Evolutionary conservation across 257 asterid genomes (phyloP).

Genomic region (Solanum sejunctum): DNA sequence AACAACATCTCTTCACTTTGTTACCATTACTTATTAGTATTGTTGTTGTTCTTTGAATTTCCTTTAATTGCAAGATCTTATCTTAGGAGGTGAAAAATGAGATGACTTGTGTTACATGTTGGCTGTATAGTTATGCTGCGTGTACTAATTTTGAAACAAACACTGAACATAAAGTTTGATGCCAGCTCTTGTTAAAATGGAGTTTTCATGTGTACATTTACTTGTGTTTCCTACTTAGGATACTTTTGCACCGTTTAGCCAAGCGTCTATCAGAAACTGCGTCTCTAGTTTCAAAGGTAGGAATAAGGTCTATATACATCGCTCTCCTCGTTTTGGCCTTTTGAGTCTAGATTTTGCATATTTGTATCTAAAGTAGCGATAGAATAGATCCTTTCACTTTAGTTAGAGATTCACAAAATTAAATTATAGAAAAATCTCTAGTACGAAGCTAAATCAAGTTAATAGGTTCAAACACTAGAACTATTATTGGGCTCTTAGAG

Average conservation of each 20-base stretch:
- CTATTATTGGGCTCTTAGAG: neutral
- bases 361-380: no score
- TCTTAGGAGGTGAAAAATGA: neutral
- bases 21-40: neutral
- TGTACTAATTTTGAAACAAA: neutral
- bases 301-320: accelerated
- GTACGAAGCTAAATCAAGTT: neutral
- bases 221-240: neutral
- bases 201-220: neutral
- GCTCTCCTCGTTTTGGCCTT: neutral
- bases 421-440: no score
- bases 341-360: no score
- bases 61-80: neutral
- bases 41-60: neutral
- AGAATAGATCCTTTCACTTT: no score
- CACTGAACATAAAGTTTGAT: neutral
- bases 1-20: neutral
- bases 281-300: neutral
- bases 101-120: neutral
- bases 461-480: no score
- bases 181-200: neutral
- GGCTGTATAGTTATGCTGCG: neutral
- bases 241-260: neutral
- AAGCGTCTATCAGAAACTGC: no score
- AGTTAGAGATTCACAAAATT: no score